Conservation (phyloP, 306 rosid species). For the Quercus dentata region DNA sequence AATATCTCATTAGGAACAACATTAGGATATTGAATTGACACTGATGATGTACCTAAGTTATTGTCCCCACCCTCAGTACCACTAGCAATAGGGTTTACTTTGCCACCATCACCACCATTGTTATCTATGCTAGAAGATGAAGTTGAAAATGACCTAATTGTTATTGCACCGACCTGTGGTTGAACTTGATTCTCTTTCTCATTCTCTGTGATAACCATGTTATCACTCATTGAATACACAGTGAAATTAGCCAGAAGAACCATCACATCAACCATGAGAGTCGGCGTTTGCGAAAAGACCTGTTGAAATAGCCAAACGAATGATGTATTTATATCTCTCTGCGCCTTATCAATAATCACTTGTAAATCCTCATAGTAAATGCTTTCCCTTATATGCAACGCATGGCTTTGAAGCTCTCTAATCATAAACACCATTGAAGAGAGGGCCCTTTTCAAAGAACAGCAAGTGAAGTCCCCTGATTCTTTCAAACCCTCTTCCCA, state of each 20-base stretch:
- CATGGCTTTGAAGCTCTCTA: slow-evolving; percentile 58
- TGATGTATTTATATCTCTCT: slow-evolving; percentile 61
- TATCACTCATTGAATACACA: slow-evolving; percentile 45
- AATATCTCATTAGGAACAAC: slow-evolving; percentile 5
- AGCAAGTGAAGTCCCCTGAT: slow-evolving; percentile 25
- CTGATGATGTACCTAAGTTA: background rate
- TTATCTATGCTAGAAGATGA: background rate
- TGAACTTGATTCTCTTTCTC: background rate
- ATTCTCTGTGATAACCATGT: slow-evolving; percentile 14
- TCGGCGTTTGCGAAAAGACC: slow-evolving; percentile 63
- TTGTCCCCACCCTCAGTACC: slow-evolving; percentile 14
- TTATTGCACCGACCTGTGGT: background rate
- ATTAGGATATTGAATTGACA: slow-evolving; percentile 1
- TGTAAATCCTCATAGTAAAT: slow-evolving; percentile 52
- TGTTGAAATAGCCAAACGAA: slow-evolving; percentile 77
- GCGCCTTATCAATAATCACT: slow-evolving; percentile 39
- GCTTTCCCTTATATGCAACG: slow-evolving; percentile 50
- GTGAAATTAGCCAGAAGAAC: slow-evolving; percentile 61
- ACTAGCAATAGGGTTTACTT: slow-evolving; percentile 5
- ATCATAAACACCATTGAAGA: slow-evolving; percentile 58
- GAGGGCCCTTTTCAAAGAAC: slow-evolving; percentile 57
- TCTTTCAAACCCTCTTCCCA: slow-evolving; percentile 28
- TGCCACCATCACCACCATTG: background rate
- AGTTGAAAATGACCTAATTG: background rate
- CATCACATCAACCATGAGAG: slow-evolving; percentile 65